Base-by-base conservation (phyloP, 805 yeast genomes). In the Ogataea methanolica region DNA sequence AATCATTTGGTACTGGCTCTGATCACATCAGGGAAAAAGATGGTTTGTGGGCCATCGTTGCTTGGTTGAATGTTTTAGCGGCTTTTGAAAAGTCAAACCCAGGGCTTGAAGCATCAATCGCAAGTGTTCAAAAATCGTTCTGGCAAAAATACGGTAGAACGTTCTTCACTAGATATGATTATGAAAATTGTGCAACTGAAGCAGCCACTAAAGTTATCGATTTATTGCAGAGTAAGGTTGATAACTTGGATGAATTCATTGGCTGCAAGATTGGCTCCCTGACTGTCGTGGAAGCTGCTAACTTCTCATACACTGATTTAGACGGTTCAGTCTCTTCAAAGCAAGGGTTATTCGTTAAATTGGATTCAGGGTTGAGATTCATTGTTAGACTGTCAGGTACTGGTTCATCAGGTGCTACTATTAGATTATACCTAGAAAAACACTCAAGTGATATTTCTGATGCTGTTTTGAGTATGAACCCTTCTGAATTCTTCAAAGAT, bases 21-120 rank as follows among this genome's bases (percentile, higher is more conserved):
- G 86, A 92, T 71, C 99, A 92, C 65, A 86, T 94, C 55, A 85
- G 99, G 66, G 99, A 92, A 69, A 92, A 92, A 69, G 99, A 92
- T 70, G 99, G 99, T 51, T 70, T 92, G 51, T 92, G 99, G 99
- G 98, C 98, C 35, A 81, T 92, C 61, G 79, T 89, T 52, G 98
- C 98, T 6, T 92, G 99, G 99, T 79, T 94, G 63, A 94, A 94
- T 62, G 89, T 92, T 46, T 76, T 92, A 61, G 98, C 97, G 22
- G 88, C 84, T 41, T 90, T 85, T 65, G 81, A 82, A 60, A 56
- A 67, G 52, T 63, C 71, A 44, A 75, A 83, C 61, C 85, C 88
- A 43, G 47, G 49, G 22, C 16, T 50, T 5, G 73, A 72, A 34
- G 68, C 73, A 41, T 78, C 94, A 29, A 89, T 92, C 58, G 79